Conservation (phyloP, 768 basidiomycete species). For the Russula ochroleuca region DNA sequence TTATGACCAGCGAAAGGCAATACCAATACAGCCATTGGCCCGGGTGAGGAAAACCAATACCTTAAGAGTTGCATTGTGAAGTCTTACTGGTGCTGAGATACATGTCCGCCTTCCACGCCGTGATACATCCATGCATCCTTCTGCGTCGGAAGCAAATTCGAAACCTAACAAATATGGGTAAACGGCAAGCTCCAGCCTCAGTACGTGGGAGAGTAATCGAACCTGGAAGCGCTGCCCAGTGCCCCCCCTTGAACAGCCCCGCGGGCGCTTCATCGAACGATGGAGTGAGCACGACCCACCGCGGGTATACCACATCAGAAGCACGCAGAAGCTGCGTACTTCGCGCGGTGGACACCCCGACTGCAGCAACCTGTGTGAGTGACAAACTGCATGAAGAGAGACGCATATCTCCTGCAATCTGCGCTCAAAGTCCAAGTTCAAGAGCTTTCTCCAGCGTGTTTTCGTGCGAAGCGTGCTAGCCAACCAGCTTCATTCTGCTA, state of each 20-base stretch:
- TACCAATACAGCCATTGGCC: background rate
- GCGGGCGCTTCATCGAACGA: constrained; percentile 14
- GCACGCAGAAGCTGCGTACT: constrained; percentile 24
- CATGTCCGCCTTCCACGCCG: constrained; percentile 48
- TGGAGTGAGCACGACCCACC: constrained; percentile 24
- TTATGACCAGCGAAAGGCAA: background rate
- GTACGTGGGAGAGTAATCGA: background rate
- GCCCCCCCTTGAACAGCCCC: constrained; percentile 19
- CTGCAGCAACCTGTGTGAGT: constrained; percentile 11
- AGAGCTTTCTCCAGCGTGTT: constrained; percentile 45
- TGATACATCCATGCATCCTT: constrained; percentile 65
- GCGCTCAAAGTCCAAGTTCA: constrained; percentile 58
- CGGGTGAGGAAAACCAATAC: background rate
- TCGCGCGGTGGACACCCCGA: constrained; percentile 25
- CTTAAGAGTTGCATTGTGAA: constrained; percentile 46
- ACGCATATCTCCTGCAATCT: constrained; percentile 59
- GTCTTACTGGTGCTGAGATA: constrained; percentile 65
- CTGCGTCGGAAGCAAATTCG: constrained; percentile 68
- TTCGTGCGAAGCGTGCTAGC: constrained; percentile 52
- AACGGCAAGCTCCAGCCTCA: background rate
- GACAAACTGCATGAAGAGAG: background rate
- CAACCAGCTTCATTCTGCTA: constrained; percentile 50
- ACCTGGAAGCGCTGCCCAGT: constrained; percentile 22
- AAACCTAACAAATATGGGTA: constrained; percentile 39
- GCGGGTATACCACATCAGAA: constrained; percentile 22